Base-by-base conservation (phyloP, 257 asterid species). In the Coffea canephora region DNA sequence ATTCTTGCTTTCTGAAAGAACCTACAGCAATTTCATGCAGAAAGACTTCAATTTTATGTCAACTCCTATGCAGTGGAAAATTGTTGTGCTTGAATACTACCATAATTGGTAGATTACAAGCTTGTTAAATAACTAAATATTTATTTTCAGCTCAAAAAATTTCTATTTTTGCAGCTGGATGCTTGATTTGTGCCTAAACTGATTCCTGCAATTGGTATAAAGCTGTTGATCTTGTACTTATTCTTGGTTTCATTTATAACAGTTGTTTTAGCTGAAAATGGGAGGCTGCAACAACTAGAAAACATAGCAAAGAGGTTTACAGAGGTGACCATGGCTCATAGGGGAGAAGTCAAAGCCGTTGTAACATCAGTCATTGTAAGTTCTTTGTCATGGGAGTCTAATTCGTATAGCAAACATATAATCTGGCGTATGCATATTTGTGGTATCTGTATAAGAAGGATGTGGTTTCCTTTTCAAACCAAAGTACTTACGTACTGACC, bases 341-440 rank as follows among this genome's bases (percentile, higher is more conserved):
- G 85, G 87, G 97, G 98, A 71, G 98, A 95, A 87, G 90, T 95
- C 78, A 86, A 89, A 84, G 98, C 91, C 78, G 88, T 71, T 82
- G 98, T 95, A 46, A 93, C 97, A 79, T 71, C 97, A 79, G 97
- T 92, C 75, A 93, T 95, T 80, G 98, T 93, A 87, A 93, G 98
- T 90, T 78, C 73, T 50, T 77, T 64, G 21, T 41, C n/a, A 57
- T 73, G 50, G 49, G 55, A 57, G 48, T 74, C 46, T 74, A n/a
- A 74, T 9, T 27, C 43, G 4, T 48, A 21, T 50, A 54, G 31
- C 6, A 34, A 1, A n/a, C 9, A 18, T 14, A 4, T 68, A 18
- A 61, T 7, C 12, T 78, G 6, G 66, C 31, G 4, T 2, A n/a
- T 43, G 36, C 31, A 13, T 73, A 49, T 5, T 59, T 59, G 23